Conservation (phyloP, 2,329 filamentous ascomycete species). For the Colletotrichum lini region DNA sequence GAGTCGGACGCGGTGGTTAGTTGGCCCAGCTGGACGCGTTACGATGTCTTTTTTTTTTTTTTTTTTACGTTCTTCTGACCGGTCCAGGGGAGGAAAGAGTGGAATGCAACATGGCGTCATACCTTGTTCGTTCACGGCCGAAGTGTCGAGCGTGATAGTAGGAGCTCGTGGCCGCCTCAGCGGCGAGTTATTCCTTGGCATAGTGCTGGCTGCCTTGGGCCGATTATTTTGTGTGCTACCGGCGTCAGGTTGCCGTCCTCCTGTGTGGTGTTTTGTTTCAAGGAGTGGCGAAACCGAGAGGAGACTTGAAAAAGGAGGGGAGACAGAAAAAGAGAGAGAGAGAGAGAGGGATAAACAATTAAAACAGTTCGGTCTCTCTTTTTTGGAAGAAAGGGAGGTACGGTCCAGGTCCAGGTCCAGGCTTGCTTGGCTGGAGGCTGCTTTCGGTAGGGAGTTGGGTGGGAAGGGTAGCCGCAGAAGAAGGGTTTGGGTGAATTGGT, state of each 20-base stretch:
- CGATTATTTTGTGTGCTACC: not conserved
- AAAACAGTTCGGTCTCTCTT: not conserved
- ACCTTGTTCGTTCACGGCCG: slow-evolving; percentile 43
- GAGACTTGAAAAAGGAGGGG: not conserved
- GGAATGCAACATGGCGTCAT: slow-evolving; percentile 32
- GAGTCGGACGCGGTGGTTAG: slow-evolving; percentile 25
- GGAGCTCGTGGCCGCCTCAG: slow-evolving; percentile 39
- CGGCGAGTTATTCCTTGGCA: slow-evolving; percentile 33
- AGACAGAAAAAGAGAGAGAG: no score
- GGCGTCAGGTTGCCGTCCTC: not conserved
- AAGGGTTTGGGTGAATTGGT: slow-evolving; percentile 5
- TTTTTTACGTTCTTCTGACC: not conserved
- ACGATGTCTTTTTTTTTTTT: slow-evolving; percentile 1
- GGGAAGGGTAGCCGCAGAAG: not conserved
- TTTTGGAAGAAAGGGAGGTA: not conserved
- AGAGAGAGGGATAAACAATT: not conserved
- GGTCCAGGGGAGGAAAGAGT: slow-evolving; percentile 11
- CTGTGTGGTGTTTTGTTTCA: not conserved
- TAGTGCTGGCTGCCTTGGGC: slow-evolving; percentile 8
- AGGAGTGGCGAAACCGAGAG: not conserved
- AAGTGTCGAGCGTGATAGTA: slow-evolving; percentile 43
- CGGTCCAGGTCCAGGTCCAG: no score
- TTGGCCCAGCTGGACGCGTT: slow-evolving; percentile 4
- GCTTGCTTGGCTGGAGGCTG: not conserved
- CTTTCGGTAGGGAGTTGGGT: slow-evolving; percentile 1